These are phyloP conservation scores for Saccharomyces paradoxus DNA, from an alignment of 805 yeast genomes.

Conservation along the genomic window DNA sequence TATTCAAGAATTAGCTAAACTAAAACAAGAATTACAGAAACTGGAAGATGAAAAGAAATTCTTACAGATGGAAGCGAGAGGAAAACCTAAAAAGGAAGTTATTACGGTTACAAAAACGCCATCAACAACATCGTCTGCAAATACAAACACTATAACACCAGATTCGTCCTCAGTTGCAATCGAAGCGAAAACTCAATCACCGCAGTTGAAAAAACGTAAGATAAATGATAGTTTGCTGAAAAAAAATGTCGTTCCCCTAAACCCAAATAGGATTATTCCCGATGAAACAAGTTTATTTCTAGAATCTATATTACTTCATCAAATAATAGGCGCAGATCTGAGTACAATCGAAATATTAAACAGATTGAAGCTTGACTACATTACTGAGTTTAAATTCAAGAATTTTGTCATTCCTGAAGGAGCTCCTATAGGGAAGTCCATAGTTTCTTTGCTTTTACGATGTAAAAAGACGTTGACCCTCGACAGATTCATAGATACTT, in stretches of 20 bases:
- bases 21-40: constrained; percentile 36
- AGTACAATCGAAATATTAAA: constrained; percentile 24
- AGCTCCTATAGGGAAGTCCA: constrained; percentile 22
- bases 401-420: constrained; percentile 10
- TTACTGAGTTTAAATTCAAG: constrained; percentile 11
- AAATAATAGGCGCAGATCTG: constrained; percentile 18
- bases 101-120: constrained; percentile 2
- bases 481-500: constrained; percentile 20
- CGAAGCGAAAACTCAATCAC: constrained; percentile 1
- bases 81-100: neutral
- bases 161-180: constrained; percentile 6
- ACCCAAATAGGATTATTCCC: constrained; percentile 11
- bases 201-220: constrained; percentile 6
- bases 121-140: constrained; percentile 6
- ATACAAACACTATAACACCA: constrained; percentile 3
- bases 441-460: constrained; percentile 10
- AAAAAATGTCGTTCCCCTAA: constrained; percentile 9
- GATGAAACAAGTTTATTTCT: constrained; percentile 23
- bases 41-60: constrained; percentile 51
- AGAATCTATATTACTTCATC: constrained; percentile 20
- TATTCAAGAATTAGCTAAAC: constrained; percentile 31
- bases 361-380: constrained; percentile 14
- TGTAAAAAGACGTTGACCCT: constrained; percentile 15
- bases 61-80: constrained; percentile 40
- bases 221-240: neutral